phyloP scores from a whole-genome alignment of 495 filamentous ascomycete genomes.

The Cenococcum geophilum region DNA sequence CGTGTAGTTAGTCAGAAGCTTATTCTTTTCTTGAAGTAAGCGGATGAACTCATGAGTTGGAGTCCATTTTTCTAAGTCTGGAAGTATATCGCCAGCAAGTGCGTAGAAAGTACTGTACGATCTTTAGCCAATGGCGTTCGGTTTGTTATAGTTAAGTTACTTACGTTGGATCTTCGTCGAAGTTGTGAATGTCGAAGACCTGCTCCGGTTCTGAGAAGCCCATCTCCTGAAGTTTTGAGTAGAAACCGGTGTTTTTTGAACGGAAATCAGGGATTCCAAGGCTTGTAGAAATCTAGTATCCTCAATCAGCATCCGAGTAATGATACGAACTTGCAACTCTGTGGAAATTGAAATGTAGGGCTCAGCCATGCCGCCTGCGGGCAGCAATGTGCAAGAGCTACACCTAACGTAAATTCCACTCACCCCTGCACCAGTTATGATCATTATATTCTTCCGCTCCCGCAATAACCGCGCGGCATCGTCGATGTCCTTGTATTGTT shows the following conservation, averaged over 20 bases:
- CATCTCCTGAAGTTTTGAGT: slow-evolving; percentile 71
- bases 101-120: slow-evolving; percentile 69
- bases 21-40: slow-evolving; percentile 84
- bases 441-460: slow-evolving; percentile 74
- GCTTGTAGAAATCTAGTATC: slow-evolving; percentile 61
- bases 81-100: slow-evolving; percentile 85
- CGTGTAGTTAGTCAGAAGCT: slow-evolving; percentile 92
- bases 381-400: no score
- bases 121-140: slow-evolving; percentile 12
- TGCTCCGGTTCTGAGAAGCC: slow-evolving; percentile 84
- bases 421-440: slow-evolving; percentile 88
- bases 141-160: not conserved
- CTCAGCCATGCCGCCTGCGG: no score
- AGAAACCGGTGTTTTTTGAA: slow-evolving; percentile 64
- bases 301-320: not conserved
- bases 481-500: slow-evolving; percentile 76
- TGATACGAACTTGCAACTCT: not conserved
- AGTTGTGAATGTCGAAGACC: slow-evolving; percentile 84
- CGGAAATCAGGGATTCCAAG: slow-evolving; percentile 65
- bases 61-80: slow-evolving; percentile 64
- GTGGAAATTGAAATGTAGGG: not conserved
- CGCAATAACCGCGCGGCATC: slow-evolving; percentile 76
- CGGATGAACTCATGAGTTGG: slow-evolving; percentile 93
- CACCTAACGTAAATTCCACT: slow-evolving; percentile 13
- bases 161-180: slow-evolving; percentile 61